Percentiles rank a stretch among this genome's conserved stretches.
These are phyloP conservation scores for Clarkia xantiana DNA, from an alignment of 345 rosid species.

Conservation along the genomic window DNA sequence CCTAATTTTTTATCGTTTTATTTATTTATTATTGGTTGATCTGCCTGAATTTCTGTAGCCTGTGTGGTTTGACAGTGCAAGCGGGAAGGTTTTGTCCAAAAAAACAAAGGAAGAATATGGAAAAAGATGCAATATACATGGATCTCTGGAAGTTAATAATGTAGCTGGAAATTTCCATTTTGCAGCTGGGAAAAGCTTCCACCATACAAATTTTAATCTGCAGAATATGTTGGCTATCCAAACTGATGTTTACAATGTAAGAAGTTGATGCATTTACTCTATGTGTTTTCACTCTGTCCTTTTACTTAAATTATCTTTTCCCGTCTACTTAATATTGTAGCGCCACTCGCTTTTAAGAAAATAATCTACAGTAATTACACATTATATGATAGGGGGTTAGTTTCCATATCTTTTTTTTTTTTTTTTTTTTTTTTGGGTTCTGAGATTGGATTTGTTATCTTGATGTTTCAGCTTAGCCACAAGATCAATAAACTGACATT, in stretches of 20 bases:
- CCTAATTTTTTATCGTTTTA: no score
- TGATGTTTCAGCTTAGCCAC: slow-evolving; percentile 53
- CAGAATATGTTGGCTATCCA: slow-evolving; percentile 56
- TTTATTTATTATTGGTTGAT: neutral
- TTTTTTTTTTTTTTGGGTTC: neutral
- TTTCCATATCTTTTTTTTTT: no score
- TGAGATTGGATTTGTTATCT: slow-evolving; percentile 3
- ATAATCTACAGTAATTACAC: neutral
- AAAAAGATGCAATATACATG: slow-evolving; percentile 75
- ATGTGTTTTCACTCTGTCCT: slow-evolving; percentile 1
- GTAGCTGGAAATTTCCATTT: slow-evolving; percentile 91
- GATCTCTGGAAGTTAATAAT: slow-evolving; percentile 78
- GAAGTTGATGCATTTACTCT: slow-evolving; percentile 7
- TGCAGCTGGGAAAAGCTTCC: slow-evolving; percentile 72
- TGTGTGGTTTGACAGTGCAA: slow-evolving; percentile 36
- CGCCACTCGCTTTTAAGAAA: no score
- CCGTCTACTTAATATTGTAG: neutral
- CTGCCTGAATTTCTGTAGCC: neutral
- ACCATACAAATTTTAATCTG: slow-evolving; percentile 49
- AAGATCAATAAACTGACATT: slow-evolving; percentile 52
- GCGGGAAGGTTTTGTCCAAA: slow-evolving; percentile 80
- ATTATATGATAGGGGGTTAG: no score
- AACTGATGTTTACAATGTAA: slow-evolving; percentile 64
- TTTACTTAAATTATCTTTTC: slow-evolving; percentile 2
- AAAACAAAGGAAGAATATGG: slow-evolving; percentile 73